Percentiles rank a stretch among this genome's conserved stretches.
Conservation (phyloP, 305 asterid species). For the Fraxinus paxiana region DNA sequence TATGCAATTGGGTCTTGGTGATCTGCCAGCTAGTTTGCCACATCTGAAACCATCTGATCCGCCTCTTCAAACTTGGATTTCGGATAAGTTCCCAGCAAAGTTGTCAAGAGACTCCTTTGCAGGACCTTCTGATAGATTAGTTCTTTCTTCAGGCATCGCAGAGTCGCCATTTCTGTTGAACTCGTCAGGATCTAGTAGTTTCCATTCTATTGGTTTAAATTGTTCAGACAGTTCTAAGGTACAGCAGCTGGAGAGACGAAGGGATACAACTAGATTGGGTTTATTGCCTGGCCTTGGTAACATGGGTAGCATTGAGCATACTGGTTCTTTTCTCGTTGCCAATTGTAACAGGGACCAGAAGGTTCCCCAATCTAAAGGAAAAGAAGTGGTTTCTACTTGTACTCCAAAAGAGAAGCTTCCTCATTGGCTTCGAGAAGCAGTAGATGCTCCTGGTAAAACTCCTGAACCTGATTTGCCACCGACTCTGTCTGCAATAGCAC, state of each 20-base stretch:
- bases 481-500: constrained; percentile 69
- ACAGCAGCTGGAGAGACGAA: constrained; percentile 50
- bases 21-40: constrained; percentile 43
- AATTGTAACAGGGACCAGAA: constrained; percentile 29
- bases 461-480: constrained; percentile 60
- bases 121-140: constrained; percentile 40
- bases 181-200: constrained; percentile 54
- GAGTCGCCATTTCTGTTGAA: constrained; percentile 56
- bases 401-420: constrained; percentile 55
- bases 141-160: constrained; percentile 37
- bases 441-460: constrained; percentile 43
- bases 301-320: constrained; percentile 38
- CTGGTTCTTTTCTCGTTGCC: constrained; percentile 26
- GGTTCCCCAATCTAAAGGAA: constrained; percentile 47
- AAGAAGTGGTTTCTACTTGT: constrained; percentile 41
- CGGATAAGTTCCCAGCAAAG: constrained; percentile 43
- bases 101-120: constrained; percentile 48
- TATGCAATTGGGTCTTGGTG: constrained; percentile 79
- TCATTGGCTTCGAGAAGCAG: constrained; percentile 95
- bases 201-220: constrained; percentile 45
- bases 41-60: constrained; percentile 40
- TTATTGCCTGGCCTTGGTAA: constrained; percentile 39
- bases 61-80: constrained; percentile 41
- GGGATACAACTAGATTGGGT: constrained; percentile 38
- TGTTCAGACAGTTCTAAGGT: constrained; percentile 15